Evolutionary conservation across 2,329 filamentous ascomycete species (phyloP).

Genomic region (Geosmithia morbida): DNA sequence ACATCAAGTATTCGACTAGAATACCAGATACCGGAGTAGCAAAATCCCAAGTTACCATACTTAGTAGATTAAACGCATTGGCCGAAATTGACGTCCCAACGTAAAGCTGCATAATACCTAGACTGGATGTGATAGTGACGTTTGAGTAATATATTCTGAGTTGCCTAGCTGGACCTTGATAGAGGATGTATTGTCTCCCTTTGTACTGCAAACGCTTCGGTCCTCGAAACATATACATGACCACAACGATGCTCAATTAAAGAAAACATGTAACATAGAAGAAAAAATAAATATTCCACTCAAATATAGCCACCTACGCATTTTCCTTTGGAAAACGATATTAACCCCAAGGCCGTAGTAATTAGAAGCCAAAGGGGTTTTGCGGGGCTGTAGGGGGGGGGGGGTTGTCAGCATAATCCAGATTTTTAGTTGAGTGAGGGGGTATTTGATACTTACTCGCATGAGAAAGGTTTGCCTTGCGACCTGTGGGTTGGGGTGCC

Average conservation of each 20-base stretch:
- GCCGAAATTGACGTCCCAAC: too few species aligned
- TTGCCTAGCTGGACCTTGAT: background rate
- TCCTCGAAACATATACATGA: background rate
- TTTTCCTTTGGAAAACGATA: background rate
- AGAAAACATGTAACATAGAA: background rate
- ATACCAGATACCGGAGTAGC: too few species aligned
- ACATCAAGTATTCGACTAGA: too few species aligned
- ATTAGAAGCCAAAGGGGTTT: constrained; percentile 38
- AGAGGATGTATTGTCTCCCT: background rate
- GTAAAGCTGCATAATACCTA: too few species aligned
- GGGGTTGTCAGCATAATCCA: constrained; percentile 6
- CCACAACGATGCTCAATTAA: background rate
- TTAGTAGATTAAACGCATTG: too few species aligned
- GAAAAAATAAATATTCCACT: background rate
- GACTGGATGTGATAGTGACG: background rate
- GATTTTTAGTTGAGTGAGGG: background rate
- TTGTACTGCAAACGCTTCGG: background rate
- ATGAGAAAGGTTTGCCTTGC: constrained; percentile 80
- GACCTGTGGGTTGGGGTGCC: constrained; percentile 72
- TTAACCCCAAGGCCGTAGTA: background rate
- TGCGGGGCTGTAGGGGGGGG: constrained; percentile 24
- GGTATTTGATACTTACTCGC: constrained; percentile 62
- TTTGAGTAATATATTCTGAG: background rate
- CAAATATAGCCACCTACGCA: background rate
- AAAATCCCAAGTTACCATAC: too few species aligned